phyloP scores from a whole-genome alignment of 306 rosid species.

The Rubus parviflorus region DNA sequence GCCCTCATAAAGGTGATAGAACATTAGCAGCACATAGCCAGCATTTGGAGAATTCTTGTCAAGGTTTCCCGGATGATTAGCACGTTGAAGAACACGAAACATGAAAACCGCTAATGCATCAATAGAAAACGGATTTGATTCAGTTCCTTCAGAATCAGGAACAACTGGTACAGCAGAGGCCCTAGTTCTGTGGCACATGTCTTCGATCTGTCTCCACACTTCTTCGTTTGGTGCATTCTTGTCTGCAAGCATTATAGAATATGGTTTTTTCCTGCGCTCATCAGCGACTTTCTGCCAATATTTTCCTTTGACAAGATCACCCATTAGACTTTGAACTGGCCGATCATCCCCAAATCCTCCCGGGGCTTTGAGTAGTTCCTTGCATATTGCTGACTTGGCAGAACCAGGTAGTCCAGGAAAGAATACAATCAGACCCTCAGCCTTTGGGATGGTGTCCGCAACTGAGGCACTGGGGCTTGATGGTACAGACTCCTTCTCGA shows the following conservation, averaged over 20 bases:
- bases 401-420: constrained; percentile 97
- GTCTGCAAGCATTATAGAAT: constrained; percentile 94
- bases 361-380: constrained; percentile 67
- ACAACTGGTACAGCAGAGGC: constrained; percentile 90
- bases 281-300: constrained; percentile 94
- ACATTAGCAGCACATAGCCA: constrained; percentile 93
- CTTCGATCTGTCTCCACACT: constrained; percentile 94
- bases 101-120: constrained; percentile 81
- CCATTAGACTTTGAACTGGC: constrained; percentile 83
- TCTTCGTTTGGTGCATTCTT: constrained; percentile 98
- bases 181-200: constrained; percentile 74
- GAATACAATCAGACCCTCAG: constrained; percentile 80
- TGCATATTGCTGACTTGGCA: constrained; percentile 93
- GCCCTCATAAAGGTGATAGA: constrained; percentile 94
- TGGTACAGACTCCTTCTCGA: constrained; percentile 46
- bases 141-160: constrained; percentile 93
- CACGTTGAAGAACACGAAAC: constrained; percentile 90
- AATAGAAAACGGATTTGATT: constrained; percentile 87
- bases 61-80: constrained; percentile 95
- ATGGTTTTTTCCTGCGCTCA: constrained; percentile 67
- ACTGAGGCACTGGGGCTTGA: constrained; percentile 47
- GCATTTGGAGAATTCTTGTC: constrained; percentile 91
- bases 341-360: constrained; percentile 82
- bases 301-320: constrained; percentile 83
- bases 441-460: constrained; percentile 64